Evolutionary conservation across 176 grass and related monocot genomes (phyloP), one percentile per base, ranked within the genome.

Genomic region (Lolium rigidum): DNA sequence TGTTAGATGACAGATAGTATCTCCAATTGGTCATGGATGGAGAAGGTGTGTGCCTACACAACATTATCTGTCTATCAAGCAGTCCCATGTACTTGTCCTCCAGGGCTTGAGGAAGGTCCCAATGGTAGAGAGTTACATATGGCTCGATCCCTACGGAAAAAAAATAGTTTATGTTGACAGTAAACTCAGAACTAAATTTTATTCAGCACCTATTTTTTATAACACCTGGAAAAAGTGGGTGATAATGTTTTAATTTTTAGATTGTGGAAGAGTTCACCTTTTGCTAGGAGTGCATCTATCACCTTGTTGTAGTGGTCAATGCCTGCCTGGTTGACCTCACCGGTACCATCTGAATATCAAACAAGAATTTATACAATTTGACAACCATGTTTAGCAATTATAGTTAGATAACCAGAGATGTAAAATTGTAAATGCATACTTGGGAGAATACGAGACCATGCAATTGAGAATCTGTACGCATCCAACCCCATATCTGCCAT

Each of bases 401-500:
- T 62, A 44, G 9, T 21, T 9, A 80, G 60, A 65, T 50, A 51
- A 38, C 10, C 2, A 70, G 12, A 14, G 65, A 24, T 24, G 37
- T 43, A 60, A 57, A 46, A 16, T 9, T 25, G 6, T 74, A 18
- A 24, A 75, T 75, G 47, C 72, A 2, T 83, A 95, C 93, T 92
- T 74, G 88, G 88, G 38, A 90, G 86, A 90, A 95, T 92, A 15
- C 93, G 83, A 8, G 93, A 75, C 93, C 93, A 95, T 81, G 93
- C 88, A 31, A 95, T 90, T 54, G 93, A 95, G 76, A 95, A 95
- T 80, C 93, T 86, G 50, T 95, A 95, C 57, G 90, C 93, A 85
- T 95, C 93, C 93, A 95, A 79, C 51, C 93, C 93, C 90, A 95
- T 92, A 43, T 95, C 90, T 69, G 78, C 78, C 90, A 95, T 95